phyloP scores from a whole-genome alignment of 139 green algal species.

The Trebouxia sp. region DNA sequence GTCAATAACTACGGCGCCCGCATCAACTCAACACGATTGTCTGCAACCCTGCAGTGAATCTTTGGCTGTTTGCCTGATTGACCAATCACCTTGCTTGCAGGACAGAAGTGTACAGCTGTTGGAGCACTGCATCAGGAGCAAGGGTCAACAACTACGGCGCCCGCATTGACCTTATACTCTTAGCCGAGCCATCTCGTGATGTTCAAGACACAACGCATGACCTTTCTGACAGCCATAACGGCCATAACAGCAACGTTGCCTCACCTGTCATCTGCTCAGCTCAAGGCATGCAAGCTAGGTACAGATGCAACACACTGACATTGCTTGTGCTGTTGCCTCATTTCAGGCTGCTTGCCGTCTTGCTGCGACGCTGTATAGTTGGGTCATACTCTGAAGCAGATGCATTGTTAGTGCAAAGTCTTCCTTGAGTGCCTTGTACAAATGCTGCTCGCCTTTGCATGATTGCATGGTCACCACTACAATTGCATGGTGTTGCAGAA shows the following conservation, averaged over 20 bases:
- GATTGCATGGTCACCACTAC: background rate
- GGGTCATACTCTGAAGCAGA: too few species aligned
- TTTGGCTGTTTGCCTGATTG: too few species aligned
- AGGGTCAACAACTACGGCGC: conserved; percentile 80
- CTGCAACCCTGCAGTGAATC: too few species aligned
- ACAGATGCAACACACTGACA: background rate
- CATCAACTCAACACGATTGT: too few species aligned
- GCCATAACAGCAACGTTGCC: background rate
- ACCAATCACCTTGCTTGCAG: background rate
- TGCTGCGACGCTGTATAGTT: too few species aligned
- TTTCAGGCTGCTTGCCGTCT: background rate
- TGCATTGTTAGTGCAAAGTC: too few species aligned
- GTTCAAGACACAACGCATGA: background rate
- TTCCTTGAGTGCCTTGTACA: too few species aligned
- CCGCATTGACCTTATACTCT: conserved; percentile 81
- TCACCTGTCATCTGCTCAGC: background rate
- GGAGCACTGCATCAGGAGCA: conserved; percentile 66
- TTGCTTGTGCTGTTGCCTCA: background rate
- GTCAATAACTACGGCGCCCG: too few species aligned
- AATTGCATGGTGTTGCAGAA: too few species aligned
- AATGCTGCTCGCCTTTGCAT: too few species aligned
- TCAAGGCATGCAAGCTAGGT: background rate
- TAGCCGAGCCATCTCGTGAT: conserved; percentile 7
- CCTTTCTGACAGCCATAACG: background rate
- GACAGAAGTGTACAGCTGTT: conserved; percentile 78